Base-by-base conservation (phyloP, 2,329 filamentous ascomycete species). In the Lizonia empirigonia region DNA sequence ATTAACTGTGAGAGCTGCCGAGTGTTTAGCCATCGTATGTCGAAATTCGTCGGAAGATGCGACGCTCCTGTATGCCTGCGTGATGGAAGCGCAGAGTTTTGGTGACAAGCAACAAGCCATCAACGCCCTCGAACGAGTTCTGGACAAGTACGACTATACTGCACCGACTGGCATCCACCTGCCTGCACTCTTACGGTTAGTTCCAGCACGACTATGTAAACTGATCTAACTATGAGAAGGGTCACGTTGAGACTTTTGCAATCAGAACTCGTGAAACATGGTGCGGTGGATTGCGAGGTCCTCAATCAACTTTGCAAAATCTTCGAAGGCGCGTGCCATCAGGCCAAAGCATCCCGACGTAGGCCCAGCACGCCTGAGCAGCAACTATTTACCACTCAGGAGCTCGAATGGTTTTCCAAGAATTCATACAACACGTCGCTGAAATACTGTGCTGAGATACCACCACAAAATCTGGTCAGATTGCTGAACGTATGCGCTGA, bases 321-420 rank as follows among this genome's bases (percentile, higher is more conserved):
- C 1, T 82, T 85, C 55, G 80, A 84, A 64, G 76, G 69, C 49
- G 74, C 73, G 70, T 79, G 79, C 15, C 70, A 73, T 2, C 75
- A 76, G 33, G 74, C 78, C 19, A 79, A 76, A 65, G 42, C 76
- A 76, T 56, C 68, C 62, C 32, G 62, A 75, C 15, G 77, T 76
- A 7, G 70, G 73, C 24, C 82, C 73, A 55, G 50, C 77, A 66
- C 47, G 24, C 47, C 80, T 1, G 50, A 80, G 0, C 62, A 68
- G 19, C 60, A 70, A 33, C 44, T 64, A 1, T 91, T 91, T 64
- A 82, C 80, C 0, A 50, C 80, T 0, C 69, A 78, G 3, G 91
- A 96, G 62, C 77, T 95, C 3, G 82, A 92, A 59, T 96, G 91
- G 91, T 92, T 96, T 68, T 87, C 86, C 29, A 86, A 86, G 56